Conservation (phyloP, 805 yeast genomes). For the Tetrapisispora phaffii region DNA sequence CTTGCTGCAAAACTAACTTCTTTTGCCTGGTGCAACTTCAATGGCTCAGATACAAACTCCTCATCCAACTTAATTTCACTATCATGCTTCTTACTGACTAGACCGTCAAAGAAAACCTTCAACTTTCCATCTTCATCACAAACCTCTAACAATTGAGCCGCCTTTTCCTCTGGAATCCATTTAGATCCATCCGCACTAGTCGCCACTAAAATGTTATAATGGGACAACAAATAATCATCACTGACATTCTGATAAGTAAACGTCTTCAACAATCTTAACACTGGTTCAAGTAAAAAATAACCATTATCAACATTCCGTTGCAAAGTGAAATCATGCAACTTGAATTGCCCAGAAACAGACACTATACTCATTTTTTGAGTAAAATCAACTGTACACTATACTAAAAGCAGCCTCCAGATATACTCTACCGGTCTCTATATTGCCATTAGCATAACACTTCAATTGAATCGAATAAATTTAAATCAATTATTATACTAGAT, state of each 20-base stretch:
- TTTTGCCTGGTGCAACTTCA: slow-evolving; percentile 13
- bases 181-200: slow-evolving; percentile 20
- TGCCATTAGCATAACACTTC: too few relatives aligned
- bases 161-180: slow-evolving; percentile 26
- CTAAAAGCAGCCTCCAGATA: too few relatives aligned
- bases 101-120: not conserved
- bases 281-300: slow-evolving; percentile 14
- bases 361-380: slow-evolving; percentile 1
- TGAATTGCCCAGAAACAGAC: slow-evolving; percentile 1
- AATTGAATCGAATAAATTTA: too few relatives aligned
- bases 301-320: slow-evolving; percentile 18
- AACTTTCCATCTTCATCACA: slow-evolving; percentile 3
- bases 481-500: too few relatives aligned
- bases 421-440: too few relatives aligned
- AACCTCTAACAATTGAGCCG: slow-evolving; percentile 4
- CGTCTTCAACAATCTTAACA: slow-evolving; percentile 9
- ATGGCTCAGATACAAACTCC: slow-evolving; percentile 22
- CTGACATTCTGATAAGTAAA: not conserved
- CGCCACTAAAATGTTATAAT: slow-evolving; percentile 21
- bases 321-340: slow-evolving; percentile 2
- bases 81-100: not conserved
- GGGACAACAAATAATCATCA: slow-evolving; percentile 15
- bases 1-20: not conserved
- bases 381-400: not conserved
- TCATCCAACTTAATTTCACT: not conserved